These are phyloP conservation scores for Melastoma candidum DNA, from an alignment of 441 rosid species.

Conservation along the genomic window DNA sequence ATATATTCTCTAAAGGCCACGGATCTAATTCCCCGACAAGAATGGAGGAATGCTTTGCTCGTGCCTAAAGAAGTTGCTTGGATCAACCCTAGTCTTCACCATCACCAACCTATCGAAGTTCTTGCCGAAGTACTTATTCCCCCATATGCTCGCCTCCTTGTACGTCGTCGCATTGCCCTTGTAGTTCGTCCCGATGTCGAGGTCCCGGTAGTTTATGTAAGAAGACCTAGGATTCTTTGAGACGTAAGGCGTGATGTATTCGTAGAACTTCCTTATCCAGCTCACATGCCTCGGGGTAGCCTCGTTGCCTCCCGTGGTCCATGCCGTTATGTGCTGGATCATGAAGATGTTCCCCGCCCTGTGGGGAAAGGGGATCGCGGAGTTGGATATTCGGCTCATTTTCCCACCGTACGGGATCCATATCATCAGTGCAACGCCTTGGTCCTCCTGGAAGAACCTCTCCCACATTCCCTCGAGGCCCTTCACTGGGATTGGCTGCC, in stretches of 20 bases:
- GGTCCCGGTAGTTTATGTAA: slow-evolving; percentile 11
- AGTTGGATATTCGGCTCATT: slow-evolving; percentile 5
- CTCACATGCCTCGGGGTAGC: too few species aligned
- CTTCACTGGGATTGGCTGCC: slow-evolving; percentile 4
- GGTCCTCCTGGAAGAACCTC: slow-evolving; percentile 4
- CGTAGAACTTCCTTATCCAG: slow-evolving; percentile 3
- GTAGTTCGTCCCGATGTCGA: slow-evolving; percentile 10
- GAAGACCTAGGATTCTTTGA: slow-evolving; percentile 5
- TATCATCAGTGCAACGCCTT: too few species aligned
- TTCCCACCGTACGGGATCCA: slow-evolving; percentile 9
- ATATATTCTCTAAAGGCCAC: too few species aligned
- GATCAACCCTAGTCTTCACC: slow-evolving; percentile 11
- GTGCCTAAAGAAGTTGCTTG: slow-evolving; percentile 13
- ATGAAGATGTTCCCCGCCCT: slow-evolving; percentile 11
- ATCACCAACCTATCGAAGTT: slow-evolving; percentile 8
- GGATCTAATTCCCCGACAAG: too few species aligned
- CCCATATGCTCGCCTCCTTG: slow-evolving; percentile 6
- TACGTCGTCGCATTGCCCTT: slow-evolving; percentile 11
- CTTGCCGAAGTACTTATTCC: slow-evolving; percentile 5
- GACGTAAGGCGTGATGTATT: slow-evolving; percentile 4
- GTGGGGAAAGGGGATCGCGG: slow-evolving; percentile 8
- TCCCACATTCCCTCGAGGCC: slow-evolving; percentile 7
- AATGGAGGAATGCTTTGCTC: slow-evolving; percentile 15
- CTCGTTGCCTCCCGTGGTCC: too few species aligned
- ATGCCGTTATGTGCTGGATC: slow-evolving; percentile 10